Evolutionary conservation across 441 rosid genomes (phyloP), one percentile per base, ranked within the genome.

Genomic region (Daphne laureola): DNA sequence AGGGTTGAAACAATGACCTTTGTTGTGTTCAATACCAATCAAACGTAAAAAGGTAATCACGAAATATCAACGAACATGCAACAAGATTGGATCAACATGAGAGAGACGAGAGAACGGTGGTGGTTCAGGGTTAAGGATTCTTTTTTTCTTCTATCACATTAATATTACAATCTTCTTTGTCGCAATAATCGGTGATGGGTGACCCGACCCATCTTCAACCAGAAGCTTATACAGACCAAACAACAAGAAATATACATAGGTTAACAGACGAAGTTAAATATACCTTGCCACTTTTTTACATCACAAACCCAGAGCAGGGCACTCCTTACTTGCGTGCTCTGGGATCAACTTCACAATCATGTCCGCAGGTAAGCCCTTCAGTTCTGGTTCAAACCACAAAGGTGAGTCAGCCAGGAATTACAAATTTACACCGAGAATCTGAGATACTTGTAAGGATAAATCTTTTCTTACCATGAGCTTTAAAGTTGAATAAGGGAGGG

Each of bases 311-410:
- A 74, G 82, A 59, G 68, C 75, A 12, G 75, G 59, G 36, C 83
- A 76, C 61, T 79, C 82, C 86, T 78, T 79, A 68, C 82, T 79
- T 0, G 84, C 84, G 25, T 81, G 86, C 67, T 72, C 84, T 6
- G 88, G 88, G n/a, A 84, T 71, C 79, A 84, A 61, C 62, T 81
- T 79, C 16, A 53, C 78, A 64, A 59, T 53, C 23, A 66, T 68
- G 72, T 73, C 86, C 51, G 41, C 68, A 0, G 76, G 73, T 44
- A 81, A 77, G 3, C 79, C 87, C 65, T 81, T 84, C 72, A 84
- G 73, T 65, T 81, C 87, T 84, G 66, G 26, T 51, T 12, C 5
- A 38, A 17, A 60, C 14, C 42, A 50, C 9, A 23, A 26, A 31
- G 53, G 17, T 6, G 55, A 52, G 46, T 23, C 14, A 46, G 38